Base-by-base conservation (phyloP, 108 stramenopile genomes). In the Nitzschia sp. region DNA sequence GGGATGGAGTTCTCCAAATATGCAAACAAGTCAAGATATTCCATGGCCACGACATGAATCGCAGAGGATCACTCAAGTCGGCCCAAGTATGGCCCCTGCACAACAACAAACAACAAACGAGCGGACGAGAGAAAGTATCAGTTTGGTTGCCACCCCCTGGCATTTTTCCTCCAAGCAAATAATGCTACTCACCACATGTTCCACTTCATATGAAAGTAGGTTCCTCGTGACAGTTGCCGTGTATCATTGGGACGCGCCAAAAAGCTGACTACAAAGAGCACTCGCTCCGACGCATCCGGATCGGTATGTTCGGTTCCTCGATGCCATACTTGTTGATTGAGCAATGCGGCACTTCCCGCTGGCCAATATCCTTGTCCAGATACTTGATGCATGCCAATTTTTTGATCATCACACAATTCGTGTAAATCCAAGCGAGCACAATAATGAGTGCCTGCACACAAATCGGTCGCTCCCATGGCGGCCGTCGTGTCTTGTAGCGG, bases 291-390 rank as follows among this genome's bases (percentile, higher is more conserved):
- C 29, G 68, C 76, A 57, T 78, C 46, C 0, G 45, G 51, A 21
- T 74, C 82, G 6, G 46, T 49, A 60, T 82, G 77, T 19, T 15
- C 66, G 1, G 68, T 24, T 28, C 82, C 85, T 35, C 82, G 70
- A 71, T 87, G 85, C 85, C 85, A 87, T 2, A 76, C 77, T 63
- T 83, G 80, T 58, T 87, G 85, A 76, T 82, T 87, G 26, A 87
- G 42, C 38, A 87, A 46, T 3, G 59, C 71, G n/a, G 61, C 85
- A 68, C 82, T 74, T 21, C 85, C 85, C 18, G 78, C 71, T 13
- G 36, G 65, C 79, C 82, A 82, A 27, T 68, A 27, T 6, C 69
- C 76, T 29, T 75, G 65, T 13, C 25, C 29, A 5, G 48, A 66
- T 13, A 70, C 55, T 53, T 77, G 54, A 46, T 71, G 47, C 51